phyloP scores from a whole-genome alignment of 2,329 filamentous ascomycete genomes.

The Penicillium paneum region DNA sequence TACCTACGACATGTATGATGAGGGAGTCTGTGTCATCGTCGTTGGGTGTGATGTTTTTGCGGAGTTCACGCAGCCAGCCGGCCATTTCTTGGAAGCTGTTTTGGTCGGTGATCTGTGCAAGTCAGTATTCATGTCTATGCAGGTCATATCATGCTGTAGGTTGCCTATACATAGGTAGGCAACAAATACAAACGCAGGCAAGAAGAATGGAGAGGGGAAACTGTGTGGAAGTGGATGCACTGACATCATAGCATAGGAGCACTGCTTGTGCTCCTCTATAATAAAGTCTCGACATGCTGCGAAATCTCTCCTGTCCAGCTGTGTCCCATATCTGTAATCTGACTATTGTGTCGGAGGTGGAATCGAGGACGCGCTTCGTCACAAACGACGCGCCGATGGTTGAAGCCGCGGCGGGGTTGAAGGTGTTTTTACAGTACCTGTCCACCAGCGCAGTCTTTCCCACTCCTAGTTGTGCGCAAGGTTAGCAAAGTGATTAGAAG shows the following conservation, averaged over 20 bases:
- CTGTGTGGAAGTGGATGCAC: background rate
- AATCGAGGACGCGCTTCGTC: conserved; percentile 76
- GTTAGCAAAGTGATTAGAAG: conserved; percentile 2
- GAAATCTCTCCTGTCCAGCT: conserved; percentile 90
- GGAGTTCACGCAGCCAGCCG: conserved; percentile 81
- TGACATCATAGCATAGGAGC: conserved; percentile 78
- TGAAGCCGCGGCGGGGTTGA: conserved; percentile 50
- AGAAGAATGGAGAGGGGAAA: background rate
- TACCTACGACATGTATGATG: conserved; percentile 91
- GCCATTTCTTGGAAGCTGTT: conserved; percentile 89
- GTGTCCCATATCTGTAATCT: conserved; percentile 97
- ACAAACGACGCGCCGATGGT: conserved; percentile 80
- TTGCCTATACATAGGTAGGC: background rate
- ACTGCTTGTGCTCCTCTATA: conserved; percentile 94
- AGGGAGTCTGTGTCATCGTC: conserved; percentile 62
- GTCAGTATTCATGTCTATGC: background rate
- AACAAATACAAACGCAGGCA: background rate
- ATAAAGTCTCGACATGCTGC: conserved; percentile 90
- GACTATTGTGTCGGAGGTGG: conserved; percentile 79
- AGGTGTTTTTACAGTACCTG: conserved; percentile 48
- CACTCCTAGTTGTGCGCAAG: conserved; percentile 38
- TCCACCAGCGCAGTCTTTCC: conserved; percentile 54
- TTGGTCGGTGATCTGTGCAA: conserved; percentile 67
- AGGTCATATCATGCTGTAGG: background rate
- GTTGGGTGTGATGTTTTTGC: conserved; percentile 65